Percentiles rank a stretch among this genome's conserved stretches.
These are phyloP conservation scores for Leccinum sublutescens DNA, from an alignment of 768 basidiomycete genomes.

Conservation along the genomic window DNA sequence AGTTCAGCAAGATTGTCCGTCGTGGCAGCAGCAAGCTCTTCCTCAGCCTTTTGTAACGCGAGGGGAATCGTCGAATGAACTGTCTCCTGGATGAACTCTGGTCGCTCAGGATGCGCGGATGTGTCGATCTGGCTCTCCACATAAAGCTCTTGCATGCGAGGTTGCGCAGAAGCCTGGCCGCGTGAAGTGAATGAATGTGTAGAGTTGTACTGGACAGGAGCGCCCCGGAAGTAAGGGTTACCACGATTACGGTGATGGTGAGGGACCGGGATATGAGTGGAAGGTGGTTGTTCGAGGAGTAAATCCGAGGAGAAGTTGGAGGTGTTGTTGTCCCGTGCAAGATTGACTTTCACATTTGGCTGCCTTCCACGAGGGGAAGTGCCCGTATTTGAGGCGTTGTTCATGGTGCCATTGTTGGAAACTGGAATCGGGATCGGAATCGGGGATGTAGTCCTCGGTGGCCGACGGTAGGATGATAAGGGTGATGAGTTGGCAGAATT, in stretches of 20 bases:
- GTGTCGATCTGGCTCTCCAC: conserved; percentile 34
- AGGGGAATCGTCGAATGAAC: conserved; percentile 64
- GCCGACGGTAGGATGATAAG: conserved; percentile 40
- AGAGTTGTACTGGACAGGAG: conserved; percentile 41
- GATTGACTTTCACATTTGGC: conserved; percentile 29
- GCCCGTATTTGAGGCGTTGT: conserved; percentile 35
- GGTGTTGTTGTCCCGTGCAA: conserved; percentile 25
- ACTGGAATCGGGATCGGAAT: conserved; percentile 47
- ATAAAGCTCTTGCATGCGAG: conserved; percentile 48
- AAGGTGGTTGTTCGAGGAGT: conserved; percentile 42
- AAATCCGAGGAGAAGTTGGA: conserved; percentile 39
- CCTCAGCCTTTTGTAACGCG: conserved; percentile 41
- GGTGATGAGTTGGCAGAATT: conserved; percentile 40
- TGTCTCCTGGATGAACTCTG: conserved; percentile 52
- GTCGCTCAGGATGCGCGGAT: conserved; percentile 30
- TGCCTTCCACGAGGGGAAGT: conserved; percentile 37
- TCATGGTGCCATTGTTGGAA: conserved; percentile 38
- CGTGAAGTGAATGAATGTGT: conserved; percentile 40
- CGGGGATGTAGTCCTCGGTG: conserved; percentile 43
- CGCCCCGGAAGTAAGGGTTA: conserved; percentile 35
- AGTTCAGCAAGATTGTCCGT: conserved; percentile 15
- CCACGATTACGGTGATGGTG: conserved; percentile 29
- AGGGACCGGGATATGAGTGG: conserved; percentile 41
- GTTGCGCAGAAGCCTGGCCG: conserved; percentile 35
- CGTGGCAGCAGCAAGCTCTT: conserved; percentile 20